phyloP scores from a whole-genome alignment of 768 basidiomycete species.

The Strobilomyces dryophilus region DNA sequence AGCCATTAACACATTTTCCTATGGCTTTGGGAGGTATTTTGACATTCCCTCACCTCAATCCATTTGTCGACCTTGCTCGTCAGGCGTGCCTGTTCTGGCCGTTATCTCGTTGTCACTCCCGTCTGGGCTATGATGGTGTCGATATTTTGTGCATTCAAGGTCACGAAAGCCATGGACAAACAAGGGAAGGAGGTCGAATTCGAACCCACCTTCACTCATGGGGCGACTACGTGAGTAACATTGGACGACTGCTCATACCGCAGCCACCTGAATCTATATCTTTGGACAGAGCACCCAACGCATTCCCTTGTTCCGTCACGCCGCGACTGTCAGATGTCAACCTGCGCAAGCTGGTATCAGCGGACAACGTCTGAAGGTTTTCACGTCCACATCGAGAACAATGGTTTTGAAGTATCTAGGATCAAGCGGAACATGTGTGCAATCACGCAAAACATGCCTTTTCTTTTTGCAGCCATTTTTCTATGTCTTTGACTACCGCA shows the following conservation, averaged over 20 bases:
- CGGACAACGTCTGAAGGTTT: background rate
- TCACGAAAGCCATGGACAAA: conserved; percentile 22
- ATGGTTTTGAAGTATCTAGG: background rate
- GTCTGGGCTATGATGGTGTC: conserved; percentile 29
- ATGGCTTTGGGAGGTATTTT: conserved; percentile 21
- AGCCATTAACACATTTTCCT: background rate
- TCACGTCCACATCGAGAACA: background rate
- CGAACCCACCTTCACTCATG: conserved; percentile 26
- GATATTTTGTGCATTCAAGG: conserved; percentile 24
- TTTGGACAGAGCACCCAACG: background rate
- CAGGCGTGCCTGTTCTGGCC: conserved; percentile 32
- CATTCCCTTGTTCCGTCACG: background rate
- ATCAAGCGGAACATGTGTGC: no score
- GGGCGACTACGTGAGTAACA: background rate
- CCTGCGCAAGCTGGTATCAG: background rate
- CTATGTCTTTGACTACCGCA: no score
- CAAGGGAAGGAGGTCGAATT: conserved; percentile 25
- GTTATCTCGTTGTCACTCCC: conserved; percentile 25
- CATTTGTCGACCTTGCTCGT: background rate
- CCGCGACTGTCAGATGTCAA: background rate
- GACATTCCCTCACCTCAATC: background rate
- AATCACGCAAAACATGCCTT: no score
- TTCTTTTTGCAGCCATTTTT: no score
- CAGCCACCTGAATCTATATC: background rate
- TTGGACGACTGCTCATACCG: background rate